Evolutionary conservation across 768 basidiomycete genomes (phyloP), one percentile per base, ranked within the genome.

Genomic region (Zangia roseola): DNA sequence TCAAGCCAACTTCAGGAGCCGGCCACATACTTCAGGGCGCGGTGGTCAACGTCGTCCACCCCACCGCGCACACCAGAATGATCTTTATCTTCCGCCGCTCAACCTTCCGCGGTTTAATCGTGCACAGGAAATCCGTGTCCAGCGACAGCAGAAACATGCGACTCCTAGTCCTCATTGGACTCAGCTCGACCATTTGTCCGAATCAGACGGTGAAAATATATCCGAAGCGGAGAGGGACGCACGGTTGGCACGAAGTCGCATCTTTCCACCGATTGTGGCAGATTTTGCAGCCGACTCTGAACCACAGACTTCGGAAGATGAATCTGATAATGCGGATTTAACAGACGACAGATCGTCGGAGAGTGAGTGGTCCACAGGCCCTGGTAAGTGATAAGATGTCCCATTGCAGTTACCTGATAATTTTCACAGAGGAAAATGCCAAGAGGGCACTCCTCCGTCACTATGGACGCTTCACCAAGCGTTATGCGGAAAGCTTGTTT

Each of bases 241-340:
- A 45, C 80, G 82, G 36, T 69, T 90, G 47, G 86, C 83, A 84
- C 88, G 68, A 64, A 80, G 79, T 7, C 81, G 85, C 20, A 73
- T 79, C 10, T 63, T 75, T 5, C 76, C 68, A 39, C 69, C 70
- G 10, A 53, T 62, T 17, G 26, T 40, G 16, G 37, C 45, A 39
- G 23, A 31, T 21, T 38, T 47, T 26, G 36, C 47, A 17, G 63
- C 75, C 21, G 77, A 78, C 7, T 79, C 75, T 17, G 71, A 83
- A 40, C 70, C 69, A 16, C 75, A 72, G 45, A 74, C 83, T 58
- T 81, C 79, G 9, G 85, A 82, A 42, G 89, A 91, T 54, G 90
- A 92, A 65, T 91, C 90, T 3, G 91, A 91, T 55, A 71, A 88
- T 54, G 82, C 80, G 20, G 86, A 85, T 58, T 60, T 87, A 41